phyloP scores from a whole-genome alignment of 192 early-diverging fungal species.

The Thoreauomyces humboldtii region DNA sequence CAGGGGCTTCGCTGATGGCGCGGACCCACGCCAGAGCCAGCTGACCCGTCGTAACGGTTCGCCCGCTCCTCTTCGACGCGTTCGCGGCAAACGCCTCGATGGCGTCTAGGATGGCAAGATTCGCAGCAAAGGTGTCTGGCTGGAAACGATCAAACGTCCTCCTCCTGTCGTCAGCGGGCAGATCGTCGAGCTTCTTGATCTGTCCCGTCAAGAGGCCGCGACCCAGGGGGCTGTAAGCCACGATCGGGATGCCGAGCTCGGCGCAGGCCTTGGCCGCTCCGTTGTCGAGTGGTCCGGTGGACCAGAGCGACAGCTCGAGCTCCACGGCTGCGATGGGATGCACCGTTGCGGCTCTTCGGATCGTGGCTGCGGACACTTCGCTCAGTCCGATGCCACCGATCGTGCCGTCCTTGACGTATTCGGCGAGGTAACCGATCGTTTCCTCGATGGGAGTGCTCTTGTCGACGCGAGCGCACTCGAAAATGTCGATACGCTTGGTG shows the following conservation, averaged over 20 bases:
- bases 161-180: constrained; percentile 55
- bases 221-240: constrained; percentile 55
- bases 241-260: constrained; percentile 48
- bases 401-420: constrained; percentile 68
- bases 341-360: constrained; percentile 62
- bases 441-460: constrained; percentile 57
- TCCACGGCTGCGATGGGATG: constrained; percentile 66
- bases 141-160: constrained; percentile 54
- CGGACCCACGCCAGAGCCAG: constrained; percentile 66
- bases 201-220: constrained; percentile 66
- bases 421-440: constrained; percentile 60
- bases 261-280: constrained; percentile 68
- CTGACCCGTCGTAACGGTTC: constrained; percentile 49
- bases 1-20: constrained; percentile 38
- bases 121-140: constrained; percentile 58
- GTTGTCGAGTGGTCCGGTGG: constrained; percentile 62
- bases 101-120: constrained; percentile 42
- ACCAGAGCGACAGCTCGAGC: constrained; percentile 48
- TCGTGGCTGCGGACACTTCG: constrained; percentile 55
- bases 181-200: constrained; percentile 51
- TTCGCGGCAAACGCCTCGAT: constrained; percentile 36
- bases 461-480: constrained; percentile 45
- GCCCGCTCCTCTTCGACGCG: constrained; percentile 13
- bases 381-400: constrained; percentile 59
- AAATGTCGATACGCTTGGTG: constrained; percentile 1